Evolutionary conservation across 2,329 filamentous ascomycete species (phyloP).

Genomic region (Xylaria sp.): DNA sequence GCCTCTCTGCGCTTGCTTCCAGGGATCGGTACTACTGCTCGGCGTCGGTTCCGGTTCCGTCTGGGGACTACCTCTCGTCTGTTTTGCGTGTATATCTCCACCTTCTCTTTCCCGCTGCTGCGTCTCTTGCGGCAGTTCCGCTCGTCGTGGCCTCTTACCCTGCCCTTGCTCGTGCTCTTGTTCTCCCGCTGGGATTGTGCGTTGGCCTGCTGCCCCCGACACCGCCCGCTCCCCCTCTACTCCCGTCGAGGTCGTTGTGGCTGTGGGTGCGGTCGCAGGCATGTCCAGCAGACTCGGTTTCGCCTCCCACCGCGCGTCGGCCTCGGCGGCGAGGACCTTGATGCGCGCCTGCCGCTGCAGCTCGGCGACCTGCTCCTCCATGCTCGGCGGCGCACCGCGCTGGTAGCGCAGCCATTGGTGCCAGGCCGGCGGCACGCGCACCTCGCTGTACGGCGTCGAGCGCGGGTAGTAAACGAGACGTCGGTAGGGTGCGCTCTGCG

Average conservation of each 20-base stretch:
- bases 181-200: background rate
- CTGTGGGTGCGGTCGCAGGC: conserved; percentile 44
- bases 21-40: conserved; percentile 59
- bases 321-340: conserved; percentile 67
- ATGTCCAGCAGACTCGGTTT: conserved; percentile 58
- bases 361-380: conserved; percentile 68
- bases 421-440: conserved; percentile 71
- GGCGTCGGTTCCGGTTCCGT: conserved; percentile 38
- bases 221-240: too few relatives aligned
- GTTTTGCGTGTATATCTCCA: conserved; percentile 22
- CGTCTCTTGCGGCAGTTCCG: background rate
- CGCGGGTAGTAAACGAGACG: conserved; percentile 71
- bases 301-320: conserved; percentile 72
- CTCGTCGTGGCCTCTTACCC: background rate
- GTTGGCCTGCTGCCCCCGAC: background rate
- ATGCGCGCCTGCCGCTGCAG: conserved; percentile 63
- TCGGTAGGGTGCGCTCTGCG: conserved; percentile 56
- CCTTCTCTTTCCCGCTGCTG: conserved; percentile 13
- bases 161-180: conserved; percentile 1
- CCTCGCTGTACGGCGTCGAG: conserved; percentile 64
- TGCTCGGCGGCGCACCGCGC: conserved; percentile 63
- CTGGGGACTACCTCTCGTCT: conserved; percentile 37
- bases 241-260: too few relatives aligned
- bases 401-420: conserved; percentile 76
- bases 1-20: conserved; percentile 64